Base-by-base conservation (phyloP, 2,329 filamentous ascomycete genomes). In the Neofusicoccum ribis region DNA sequence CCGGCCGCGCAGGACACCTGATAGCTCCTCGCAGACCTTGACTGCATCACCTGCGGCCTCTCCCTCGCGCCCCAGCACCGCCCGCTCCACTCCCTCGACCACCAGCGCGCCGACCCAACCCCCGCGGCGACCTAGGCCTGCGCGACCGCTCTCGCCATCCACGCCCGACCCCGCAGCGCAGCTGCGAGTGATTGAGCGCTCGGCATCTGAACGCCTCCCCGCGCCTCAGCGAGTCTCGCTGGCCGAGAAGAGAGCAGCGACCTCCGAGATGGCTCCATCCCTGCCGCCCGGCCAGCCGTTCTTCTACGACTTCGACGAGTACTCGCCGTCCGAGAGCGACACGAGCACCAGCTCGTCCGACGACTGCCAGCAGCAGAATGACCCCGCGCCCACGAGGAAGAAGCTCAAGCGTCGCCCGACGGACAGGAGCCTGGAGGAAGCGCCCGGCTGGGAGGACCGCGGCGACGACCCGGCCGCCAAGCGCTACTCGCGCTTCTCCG, bases 401-500 rank as follows among this genome's bases (percentile, higher is more conserved):
- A 47, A 36, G 31, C 43, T 60, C 11, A 46, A 37, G 34, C 27
- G 56, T 15, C 43, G 31, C 43, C 27, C 31, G 3, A 37, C 56
- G 1, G n/a, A 46, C 2, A 47, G 36, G 43, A 49, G 56, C 43
- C 17, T 60, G 41, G 41, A 37, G 23, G 15, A 47, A 14, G 27
- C 9, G 17, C 43, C 43, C 2, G 5, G 46, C 20, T n/a, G 20
- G 7, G 27, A 9, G 5, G 27, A 3, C 15, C 23, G 8, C 23
- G 54, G 15, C 11, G 41, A 59, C 11, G 31, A 20, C 3, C 3
- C 17, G 4, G 11, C 27, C 9, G 43, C 15, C 0, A 68, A 68
- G 0, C 75, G 72, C 2, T 88, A 83, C 69, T 80, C 83, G 0
- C 81, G 81, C 2, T 89, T 91, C 74, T 80, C 80, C 44, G 80